Conservation (phyloP, 768 basidiomycete genomes). For the Tricholoma hemisulphureum region DNA sequence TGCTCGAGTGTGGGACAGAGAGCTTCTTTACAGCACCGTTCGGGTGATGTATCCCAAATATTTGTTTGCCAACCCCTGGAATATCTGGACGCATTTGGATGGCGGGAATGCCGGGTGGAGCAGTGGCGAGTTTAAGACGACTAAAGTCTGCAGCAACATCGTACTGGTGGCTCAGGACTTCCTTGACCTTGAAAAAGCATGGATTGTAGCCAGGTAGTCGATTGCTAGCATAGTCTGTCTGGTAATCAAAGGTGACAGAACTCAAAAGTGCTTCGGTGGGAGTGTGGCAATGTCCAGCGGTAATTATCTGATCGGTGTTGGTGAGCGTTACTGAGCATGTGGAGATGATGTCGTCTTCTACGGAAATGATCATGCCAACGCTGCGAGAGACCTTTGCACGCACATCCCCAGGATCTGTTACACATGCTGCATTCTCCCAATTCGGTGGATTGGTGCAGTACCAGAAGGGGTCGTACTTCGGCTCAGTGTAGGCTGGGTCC, state of each 20-base stretch:
- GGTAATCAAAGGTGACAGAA: neutral
- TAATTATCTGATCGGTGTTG: neutral
- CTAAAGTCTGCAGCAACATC: neutral
- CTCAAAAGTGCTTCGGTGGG: neutral
- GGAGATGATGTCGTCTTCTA: neutral
- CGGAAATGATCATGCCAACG: neutral
- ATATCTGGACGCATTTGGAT: neutral
- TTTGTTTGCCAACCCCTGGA: neutral
- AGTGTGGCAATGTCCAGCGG: neutral
- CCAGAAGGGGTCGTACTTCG: neutral
- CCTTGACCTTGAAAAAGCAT: neutral
- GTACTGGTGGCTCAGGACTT: neutral
- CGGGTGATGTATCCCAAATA: neutral
- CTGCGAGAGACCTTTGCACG: neutral
- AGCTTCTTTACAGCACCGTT: neutral
- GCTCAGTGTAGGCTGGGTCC: neutral
- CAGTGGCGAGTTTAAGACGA: neutral
- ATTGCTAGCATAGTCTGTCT: neutral
- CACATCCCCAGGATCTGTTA: neutral
- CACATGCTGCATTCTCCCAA: neutral
- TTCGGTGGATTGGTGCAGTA: neutral
- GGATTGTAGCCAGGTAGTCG: neutral
- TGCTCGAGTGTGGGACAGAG: neutral
- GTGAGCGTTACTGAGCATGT: neutral
- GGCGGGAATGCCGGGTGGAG: neutral